These are phyloP conservation scores for Chlorella sp. DNA, from an alignment of 139 green algal genomes.

Conservation along the genomic window DNA sequence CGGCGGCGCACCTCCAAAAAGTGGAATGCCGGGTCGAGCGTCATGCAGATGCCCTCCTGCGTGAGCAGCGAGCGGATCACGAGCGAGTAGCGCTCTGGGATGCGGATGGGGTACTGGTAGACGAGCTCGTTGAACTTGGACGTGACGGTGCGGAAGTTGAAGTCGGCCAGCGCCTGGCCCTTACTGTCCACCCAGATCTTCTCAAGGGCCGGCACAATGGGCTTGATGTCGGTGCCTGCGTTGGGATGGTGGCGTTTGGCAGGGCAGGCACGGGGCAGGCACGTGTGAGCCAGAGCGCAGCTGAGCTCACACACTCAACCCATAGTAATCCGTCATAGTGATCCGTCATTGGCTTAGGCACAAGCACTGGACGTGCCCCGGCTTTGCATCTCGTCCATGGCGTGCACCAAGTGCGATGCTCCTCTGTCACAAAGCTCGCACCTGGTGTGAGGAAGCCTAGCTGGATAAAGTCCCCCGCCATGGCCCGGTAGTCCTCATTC, in stretches of 20 bases:
- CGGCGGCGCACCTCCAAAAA: slow-evolving; percentile 89
- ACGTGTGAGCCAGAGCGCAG: too few species aligned
- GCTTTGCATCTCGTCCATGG: too few species aligned
- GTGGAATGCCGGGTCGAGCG: slow-evolving; percentile 90
- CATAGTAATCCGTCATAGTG: too few species aligned
- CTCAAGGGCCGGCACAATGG: slow-evolving; percentile 92
- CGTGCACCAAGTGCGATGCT: too few species aligned
- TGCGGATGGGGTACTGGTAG: slow-evolving; percentile 98
- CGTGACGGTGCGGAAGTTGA: slow-evolving; percentile 97
- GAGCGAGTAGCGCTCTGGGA: slow-evolving; percentile 95
- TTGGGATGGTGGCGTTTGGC: too few species aligned
- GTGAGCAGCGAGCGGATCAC: slow-evolving; percentile 91
- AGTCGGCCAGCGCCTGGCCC: slow-evolving; percentile 77
- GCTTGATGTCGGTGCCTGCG: slow-evolving; percentile 82
- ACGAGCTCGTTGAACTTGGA: slow-evolving; percentile 98
- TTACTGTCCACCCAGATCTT: slow-evolving; percentile 92
- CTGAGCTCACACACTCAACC: too few species aligned
- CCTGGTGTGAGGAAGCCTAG: not conserved
- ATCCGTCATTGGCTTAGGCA: too few species aligned
- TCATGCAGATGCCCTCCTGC: slow-evolving; percentile 98
- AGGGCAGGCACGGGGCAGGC: too few species aligned
- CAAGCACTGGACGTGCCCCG: too few species aligned
- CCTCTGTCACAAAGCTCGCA: too few species aligned
- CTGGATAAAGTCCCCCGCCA: slow-evolving; percentile 31
- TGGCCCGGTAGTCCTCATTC: slow-evolving; percentile 94